Base-by-base conservation (phyloP, 352 stramenopile genomes). In the Chrysophaeum taylorii region DNA sequence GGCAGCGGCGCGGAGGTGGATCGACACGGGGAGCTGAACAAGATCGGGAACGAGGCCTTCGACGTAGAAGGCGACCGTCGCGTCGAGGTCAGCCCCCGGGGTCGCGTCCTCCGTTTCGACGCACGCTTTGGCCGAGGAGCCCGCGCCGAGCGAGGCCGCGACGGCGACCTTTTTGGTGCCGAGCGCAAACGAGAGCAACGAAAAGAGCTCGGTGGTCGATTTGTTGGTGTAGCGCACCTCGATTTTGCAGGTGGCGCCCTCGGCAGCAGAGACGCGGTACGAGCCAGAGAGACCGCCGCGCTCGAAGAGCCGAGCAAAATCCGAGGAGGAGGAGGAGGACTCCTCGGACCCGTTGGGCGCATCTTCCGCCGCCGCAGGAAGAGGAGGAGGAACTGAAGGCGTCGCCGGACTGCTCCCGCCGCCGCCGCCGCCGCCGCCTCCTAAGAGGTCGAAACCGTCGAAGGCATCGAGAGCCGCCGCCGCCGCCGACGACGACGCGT, bases 21-120 rank as follows among this genome's bases (percentile, higher is more conserved):
- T 31, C 25, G n/a, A 1, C 25, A 62, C 50, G 15, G 1, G n/a
- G 4, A 9, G 4, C n/a, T 37, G 23, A 31, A 38, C 2, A 31
- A 62, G 50, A 2, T 62, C 50, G 4, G 50, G 15, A 31, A 62
- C 50, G 50, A 62, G 50, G 50, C 50, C 50, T 31, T 62, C 50
- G 50, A 37, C 27, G 50, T 62, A 62, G n/a, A 7, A 62, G 7
- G 50, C 23, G 50, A n/a, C 50, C 15, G 25, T 21, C 2, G 7
- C 50, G 25, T 35, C 50, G 27, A 62, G n/a, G n/a, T 14, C 5
- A 31, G 7, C 14, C 25, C 9, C 50, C 15, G 50, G 4, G 50
- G 27, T 31, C 7, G 50, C 50, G 7, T 35, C 5, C 25, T 25
- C 4, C 2, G n/a, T 2, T 4, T 4, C 4, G n/a, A 2, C 50